Percentiles rank a stretch among this genome's conserved stretches.
Evolutionary conservation across 2,329 filamentous ascomycete species (phyloP).

Genomic region (Hypoxylon sp.): DNA sequence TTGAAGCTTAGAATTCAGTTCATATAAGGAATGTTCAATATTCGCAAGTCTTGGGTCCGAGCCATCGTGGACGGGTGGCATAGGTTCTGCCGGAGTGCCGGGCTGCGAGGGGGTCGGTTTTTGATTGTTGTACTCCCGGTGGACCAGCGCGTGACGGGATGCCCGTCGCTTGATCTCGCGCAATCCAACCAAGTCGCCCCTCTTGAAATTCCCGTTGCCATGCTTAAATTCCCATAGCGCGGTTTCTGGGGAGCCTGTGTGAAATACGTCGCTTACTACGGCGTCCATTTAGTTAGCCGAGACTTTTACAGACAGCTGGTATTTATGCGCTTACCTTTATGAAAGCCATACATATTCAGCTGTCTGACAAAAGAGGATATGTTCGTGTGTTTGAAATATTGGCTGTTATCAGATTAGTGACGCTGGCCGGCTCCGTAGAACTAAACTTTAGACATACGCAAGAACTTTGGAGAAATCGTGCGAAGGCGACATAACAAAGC

Average conservation of each 20-base stretch:
- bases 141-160: constrained; percentile 91
- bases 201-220: constrained; percentile 96
- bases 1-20: constrained; percentile 80
- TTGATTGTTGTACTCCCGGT: constrained; percentile 87
- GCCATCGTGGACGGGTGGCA: constrained; percentile 78
- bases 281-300: constrained; percentile 46
- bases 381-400: constrained; percentile 99
- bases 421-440: constrained; percentile 27
- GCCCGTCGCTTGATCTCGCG: constrained; percentile 96
- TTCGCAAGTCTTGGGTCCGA: constrained; percentile 80
- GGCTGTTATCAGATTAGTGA: constrained; percentile 66
- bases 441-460: constrained; percentile 80
- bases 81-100: constrained; percentile 86
- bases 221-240: constrained; percentile 99
- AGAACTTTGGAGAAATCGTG: constrained; percentile 98
- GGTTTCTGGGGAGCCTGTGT: constrained; percentile 92
- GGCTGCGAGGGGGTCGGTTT: constrained; percentile 84
- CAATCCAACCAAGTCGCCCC: constrained; percentile 90
- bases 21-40: constrained; percentile 87
- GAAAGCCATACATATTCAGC: constrained; percentile 99
- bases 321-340: constrained; percentile 79
- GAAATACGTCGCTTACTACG: constrained; percentile 96
- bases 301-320: constrained; percentile 10
- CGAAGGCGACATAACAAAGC: constrained; percentile 98
- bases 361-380: constrained; percentile 98